Conservation (phyloP, 768 basidiomycete genomes). For the Gymnopilus junonius region DNA sequence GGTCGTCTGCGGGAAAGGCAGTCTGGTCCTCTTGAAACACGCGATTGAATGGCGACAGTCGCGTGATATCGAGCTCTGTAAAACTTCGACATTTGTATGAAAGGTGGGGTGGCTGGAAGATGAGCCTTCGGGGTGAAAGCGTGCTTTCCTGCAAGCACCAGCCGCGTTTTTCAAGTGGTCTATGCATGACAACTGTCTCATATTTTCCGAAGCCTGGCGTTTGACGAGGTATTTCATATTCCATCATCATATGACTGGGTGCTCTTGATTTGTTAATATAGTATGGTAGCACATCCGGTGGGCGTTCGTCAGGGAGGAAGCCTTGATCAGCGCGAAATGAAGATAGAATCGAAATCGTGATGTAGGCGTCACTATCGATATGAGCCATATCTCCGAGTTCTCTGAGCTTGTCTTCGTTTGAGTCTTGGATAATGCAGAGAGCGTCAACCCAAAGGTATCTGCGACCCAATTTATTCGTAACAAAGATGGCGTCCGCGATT, state of each 20-base stretch:
- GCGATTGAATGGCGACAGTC: background rate
- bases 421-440: conserved; percentile 7
- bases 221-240: background rate
- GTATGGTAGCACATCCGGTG: background rate
- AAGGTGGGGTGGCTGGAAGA: conserved; percentile 4
- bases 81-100: conserved; percentile 12
- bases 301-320: background rate
- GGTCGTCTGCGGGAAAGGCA: background rate
- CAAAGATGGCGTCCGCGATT: background rate
- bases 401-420: background rate
- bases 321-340: background rate
- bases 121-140: conserved; percentile 1
- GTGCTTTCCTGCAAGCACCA: conserved; percentile 13
- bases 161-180: background rate
- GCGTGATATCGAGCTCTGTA: background rate
- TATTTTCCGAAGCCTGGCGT: background rate
- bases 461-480: background rate
- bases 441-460: conserved; percentile 8
- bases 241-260: background rate
- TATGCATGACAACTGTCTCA: background rate
- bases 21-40: background rate
- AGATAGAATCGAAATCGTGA: background rate
- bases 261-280: background rate
- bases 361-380: conserved; percentile 1
- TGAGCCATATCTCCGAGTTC: background rate